Base-by-base conservation (phyloP, 2,329 filamentous ascomycete genomes). In the Nemania sp. region DNA sequence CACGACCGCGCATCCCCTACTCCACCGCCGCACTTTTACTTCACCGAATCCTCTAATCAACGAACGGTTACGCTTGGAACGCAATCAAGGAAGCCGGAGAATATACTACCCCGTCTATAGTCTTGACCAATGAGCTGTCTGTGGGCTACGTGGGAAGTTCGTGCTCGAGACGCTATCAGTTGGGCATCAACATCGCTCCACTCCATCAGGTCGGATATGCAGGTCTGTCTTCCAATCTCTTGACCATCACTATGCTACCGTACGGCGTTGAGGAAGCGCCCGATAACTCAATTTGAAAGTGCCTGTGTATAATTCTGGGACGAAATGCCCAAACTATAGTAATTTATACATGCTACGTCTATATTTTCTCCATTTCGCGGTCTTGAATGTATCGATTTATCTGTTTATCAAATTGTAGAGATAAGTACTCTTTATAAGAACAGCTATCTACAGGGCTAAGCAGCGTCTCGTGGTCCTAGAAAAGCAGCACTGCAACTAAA, bases 121-220 rank as follows among this genome's bases (percentile, higher is more conserved):
- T 13, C 18, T 24, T 20, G 22, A 11, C 57, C 57, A 62, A 66
- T 58, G 35, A 59, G 35, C 7, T 7, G 18, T 20, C 51, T 26
- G 55, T 10, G 41, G n/a, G 27, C 29, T 66, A 62, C 62, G 53
- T 66, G 63, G 54, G 62, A 51, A 24, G 35, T 49, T 38, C 15
- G 27, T 61, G 61, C 53, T 59, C 24, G 32, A 58, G n/a, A 41
- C n/a, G 32, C 43, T n/a, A 45, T 67, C 27, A 43, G n/a, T 43
- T 55, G n/a, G 55, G 55, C 49, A 60, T 35, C 49, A 43, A 60
- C 38, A 43, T 15, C 20, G 35, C 35, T 59, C 60, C 64, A 59
- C 59, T 51, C 45, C 18, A 22, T 27, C 27, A 24, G 15, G 51
- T 51, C 32, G 32, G 13, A 45, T 53, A 27, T n/a, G 49, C 29